Evolutionary conservation across 2,329 filamentous ascomycete genomes (phyloP).

Genomic region (Epichloe scottii): DNA sequence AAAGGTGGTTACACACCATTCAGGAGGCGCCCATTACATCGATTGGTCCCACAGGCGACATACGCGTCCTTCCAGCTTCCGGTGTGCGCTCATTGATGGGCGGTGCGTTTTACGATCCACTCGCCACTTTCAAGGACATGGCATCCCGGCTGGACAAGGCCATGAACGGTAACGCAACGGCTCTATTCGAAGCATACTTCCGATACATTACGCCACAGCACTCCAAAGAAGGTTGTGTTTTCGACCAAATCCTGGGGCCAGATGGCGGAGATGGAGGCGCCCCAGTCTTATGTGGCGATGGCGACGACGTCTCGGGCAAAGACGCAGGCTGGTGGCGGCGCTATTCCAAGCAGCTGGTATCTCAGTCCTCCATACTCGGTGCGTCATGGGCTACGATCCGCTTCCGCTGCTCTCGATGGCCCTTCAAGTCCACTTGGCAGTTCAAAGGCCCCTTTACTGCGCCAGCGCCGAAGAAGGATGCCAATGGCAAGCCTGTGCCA

Average conservation of each 20-base stretch:
- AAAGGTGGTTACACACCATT: constrained; percentile 12
- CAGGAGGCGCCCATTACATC: constrained; percentile 12
- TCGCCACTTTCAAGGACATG: constrained; percentile 7
- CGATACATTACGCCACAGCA: background rate
- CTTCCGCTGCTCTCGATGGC: constrained; percentile 21
- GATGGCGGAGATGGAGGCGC: background rate
- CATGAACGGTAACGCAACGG: constrained; percentile 1
- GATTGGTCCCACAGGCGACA: constrained; percentile 7
- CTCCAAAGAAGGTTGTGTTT: background rate
- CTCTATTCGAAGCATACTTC: background rate
- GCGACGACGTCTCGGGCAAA: constrained; percentile 7
- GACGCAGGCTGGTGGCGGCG: constrained; percentile 10
- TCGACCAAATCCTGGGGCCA: background rate
- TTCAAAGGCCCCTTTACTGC: constrained; percentile 16
- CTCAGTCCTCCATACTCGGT: constrained; percentile 16
- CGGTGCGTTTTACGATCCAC: constrained; percentile 15
- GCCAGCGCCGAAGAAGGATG: constrained; percentile 7
- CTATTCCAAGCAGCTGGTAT: constrained; percentile 10
- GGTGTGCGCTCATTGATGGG: constrained; percentile 11
- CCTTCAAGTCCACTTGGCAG: constrained; percentile 20
- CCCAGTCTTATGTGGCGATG: constrained; percentile 10
- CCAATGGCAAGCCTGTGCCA: background rate
- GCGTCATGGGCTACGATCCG: constrained; percentile 15
- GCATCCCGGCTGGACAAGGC: constrained; percentile 2
- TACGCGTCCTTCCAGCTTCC: constrained; percentile 14